Conservation (phyloP, 2,329 filamentous ascomycete genomes). For the Thelonectria blattea region DNA sequence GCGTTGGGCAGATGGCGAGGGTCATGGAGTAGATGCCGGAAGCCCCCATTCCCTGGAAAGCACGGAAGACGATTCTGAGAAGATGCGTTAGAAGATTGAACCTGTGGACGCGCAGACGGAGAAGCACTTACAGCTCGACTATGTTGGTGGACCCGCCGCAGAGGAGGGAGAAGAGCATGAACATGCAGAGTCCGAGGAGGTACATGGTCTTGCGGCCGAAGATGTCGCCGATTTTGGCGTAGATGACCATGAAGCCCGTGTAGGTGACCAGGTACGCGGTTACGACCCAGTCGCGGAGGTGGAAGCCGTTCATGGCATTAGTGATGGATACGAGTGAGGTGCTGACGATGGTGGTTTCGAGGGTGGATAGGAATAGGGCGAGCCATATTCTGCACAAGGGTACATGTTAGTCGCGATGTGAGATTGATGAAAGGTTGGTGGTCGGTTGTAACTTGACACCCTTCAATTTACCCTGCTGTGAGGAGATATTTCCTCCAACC, state of each 20-base stretch:
- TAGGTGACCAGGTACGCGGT: conserved; percentile 57
- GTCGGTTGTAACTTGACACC: too few species aligned
- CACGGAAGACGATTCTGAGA: conserved; percentile 25
- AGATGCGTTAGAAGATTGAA: background rate
- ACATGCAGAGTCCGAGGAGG: conserved; percentile 15
- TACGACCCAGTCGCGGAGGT: conserved; percentile 52
- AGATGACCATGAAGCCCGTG: conserved; percentile 38
- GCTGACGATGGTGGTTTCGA: conserved; percentile 59
- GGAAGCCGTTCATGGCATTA: conserved; percentile 45
- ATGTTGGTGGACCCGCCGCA: conserved; percentile 20
- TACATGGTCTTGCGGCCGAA: conserved; percentile 26
- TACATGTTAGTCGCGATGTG: background rate
- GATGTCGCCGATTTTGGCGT: conserved; percentile 26
- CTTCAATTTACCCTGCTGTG: conserved; percentile 3
- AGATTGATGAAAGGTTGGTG: background rate
- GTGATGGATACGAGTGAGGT: conserved; percentile 55
- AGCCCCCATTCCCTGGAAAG: conserved; percentile 25
- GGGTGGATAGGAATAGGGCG: conserved; percentile 46
- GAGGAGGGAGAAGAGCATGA: conserved; percentile 22
- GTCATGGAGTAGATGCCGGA: conserved; percentile 28
- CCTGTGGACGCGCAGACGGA: background rate
- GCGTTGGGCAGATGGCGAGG: conserved; percentile 18
- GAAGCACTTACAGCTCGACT: background rate
- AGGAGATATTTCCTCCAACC: conserved; percentile 10
- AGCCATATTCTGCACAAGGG: conserved; percentile 3